Percentiles rank a stretch among this genome's conserved stretches.
phyloP scores from a whole-genome alignment of 352 stramenopile genomes.

The Phytophthora agathidicida region DNA sequence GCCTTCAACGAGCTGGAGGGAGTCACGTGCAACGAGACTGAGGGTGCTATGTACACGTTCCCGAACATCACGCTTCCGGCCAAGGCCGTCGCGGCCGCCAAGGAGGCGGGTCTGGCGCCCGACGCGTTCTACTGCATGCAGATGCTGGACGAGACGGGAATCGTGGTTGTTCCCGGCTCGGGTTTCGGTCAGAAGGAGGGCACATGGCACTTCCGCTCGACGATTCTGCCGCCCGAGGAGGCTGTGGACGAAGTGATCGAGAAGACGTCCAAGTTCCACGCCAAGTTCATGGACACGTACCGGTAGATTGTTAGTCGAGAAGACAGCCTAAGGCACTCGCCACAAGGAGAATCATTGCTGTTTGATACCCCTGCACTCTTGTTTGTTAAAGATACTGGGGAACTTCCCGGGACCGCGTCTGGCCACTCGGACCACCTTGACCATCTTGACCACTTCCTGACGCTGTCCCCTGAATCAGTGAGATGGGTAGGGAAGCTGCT shows the following conservation, averaged over 20 bases:
- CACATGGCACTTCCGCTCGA: conserved; percentile 99
- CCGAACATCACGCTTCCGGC: conserved; percentile 92
- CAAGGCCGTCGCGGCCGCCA: conserved; percentile 86
- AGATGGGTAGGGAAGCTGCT: too few species aligned
- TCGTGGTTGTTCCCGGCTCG: conserved; percentile 98
- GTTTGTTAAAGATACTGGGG: too few species aligned
- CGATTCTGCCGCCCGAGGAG: conserved; percentile 97
- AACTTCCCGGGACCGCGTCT: too few species aligned
- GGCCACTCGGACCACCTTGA: too few species aligned
- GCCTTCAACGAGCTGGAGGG: conserved; percentile 97
- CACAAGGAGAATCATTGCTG: not conserved
- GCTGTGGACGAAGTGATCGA: conserved; percentile 95
- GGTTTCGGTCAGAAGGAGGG: conserved; percentile 97
- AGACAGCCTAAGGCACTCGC: not conserved
- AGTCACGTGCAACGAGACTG: conserved; percentile 96
- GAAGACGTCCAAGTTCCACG: conserved; percentile 95
- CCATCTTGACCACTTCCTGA: too few species aligned
- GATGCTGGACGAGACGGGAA: conserved; percentile 96
- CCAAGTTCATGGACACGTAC: conserved; percentile 96
- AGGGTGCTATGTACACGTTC: conserved; percentile 99
- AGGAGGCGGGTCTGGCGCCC: conserved; percentile 75
- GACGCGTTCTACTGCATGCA: conserved; percentile 98
- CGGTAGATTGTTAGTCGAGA: conserved; percentile 46
- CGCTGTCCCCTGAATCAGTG: too few species aligned
- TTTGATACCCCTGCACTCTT: too few species aligned